Evolutionary conservation across 1,139 yeast species (phyloP).

Genomic region (Yamadazyma atlantica): DNA sequence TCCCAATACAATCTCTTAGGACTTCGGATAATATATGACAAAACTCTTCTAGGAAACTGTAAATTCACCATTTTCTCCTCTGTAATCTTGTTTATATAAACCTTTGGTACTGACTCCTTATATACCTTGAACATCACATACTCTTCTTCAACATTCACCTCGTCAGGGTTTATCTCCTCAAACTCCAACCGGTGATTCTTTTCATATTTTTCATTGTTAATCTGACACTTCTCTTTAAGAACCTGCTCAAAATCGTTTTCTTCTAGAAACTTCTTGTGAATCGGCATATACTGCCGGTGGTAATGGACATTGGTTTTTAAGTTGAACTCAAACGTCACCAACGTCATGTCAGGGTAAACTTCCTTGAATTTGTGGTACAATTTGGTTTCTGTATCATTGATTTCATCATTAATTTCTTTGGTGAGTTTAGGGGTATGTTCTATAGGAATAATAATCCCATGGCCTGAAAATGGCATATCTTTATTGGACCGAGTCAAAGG

Average conservation of each 20-base stretch:
- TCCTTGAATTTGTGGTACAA: conserved; percentile 45
- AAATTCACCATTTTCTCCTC: conserved; percentile 49
- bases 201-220: conserved; percentile 51
- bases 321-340: conserved; percentile 63
- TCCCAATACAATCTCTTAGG: conserved; percentile 74
- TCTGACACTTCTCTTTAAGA: conserved; percentile 37
- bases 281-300: conserved; percentile 65
- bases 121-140: conserved; percentile 42
- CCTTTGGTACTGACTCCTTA: conserved; percentile 15
- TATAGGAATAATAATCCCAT: conserved; percentile 80
- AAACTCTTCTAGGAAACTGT: conserved; percentile 76
- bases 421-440: conserved; percentile 60
- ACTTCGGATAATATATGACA: conserved; percentile 58
- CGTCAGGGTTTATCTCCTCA: conserved; percentile 26
- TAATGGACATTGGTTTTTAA: conserved; percentile 59
- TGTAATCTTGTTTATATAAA: conserved; percentile 25
- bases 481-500: conserved; percentile 61
- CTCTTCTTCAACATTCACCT: conserved; percentile 27
- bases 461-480: conserved; percentile 65
- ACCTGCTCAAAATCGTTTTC: conserved; percentile 30
- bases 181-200: conserved; percentile 46
- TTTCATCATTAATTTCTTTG: conserved; percentile 24
- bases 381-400: conserved; percentile 39
- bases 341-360: conserved; percentile 34
- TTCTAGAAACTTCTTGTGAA: conserved; percentile 39